Base-by-base conservation (phyloP, 108 stramenopile genomes). In the Stephanodiscus triporus region DNA sequence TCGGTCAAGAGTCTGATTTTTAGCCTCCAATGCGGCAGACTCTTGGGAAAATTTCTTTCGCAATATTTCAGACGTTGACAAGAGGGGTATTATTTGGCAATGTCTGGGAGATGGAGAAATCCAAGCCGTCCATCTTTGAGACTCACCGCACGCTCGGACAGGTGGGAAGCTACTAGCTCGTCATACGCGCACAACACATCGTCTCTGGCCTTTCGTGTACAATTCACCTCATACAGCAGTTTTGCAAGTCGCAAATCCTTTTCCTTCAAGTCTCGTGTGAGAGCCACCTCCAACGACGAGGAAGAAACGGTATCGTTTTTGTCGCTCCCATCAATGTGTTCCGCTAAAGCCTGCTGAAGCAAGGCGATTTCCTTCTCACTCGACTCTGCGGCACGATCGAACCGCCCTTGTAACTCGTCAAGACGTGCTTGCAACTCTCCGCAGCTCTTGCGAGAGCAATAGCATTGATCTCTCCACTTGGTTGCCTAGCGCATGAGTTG, bases 401-500 rank as follows among this genome's bases (percentile, higher is more conserved):
- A 22, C 50, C 69, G 70, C 1, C 45, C 30, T 30, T 66, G 34
- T 24, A 55, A 40, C 36, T 78, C 57, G 3, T 78, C 57, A 1
- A 42, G 29, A 32, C 51, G 55, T 13, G 70, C 70, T 22, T 66
- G 47, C 19, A 71, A 9, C 40, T 66, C 64, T 36, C 66, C 64
- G 27, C 16, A 66, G 48, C 16, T 24, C 27, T 66, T 56, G 7
- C 57, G 63, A 26, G 70, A 51, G 17, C 43, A 58, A 47, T 65
- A 66, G 30, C 37, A 78, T 59, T 68, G 54, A 3, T 59, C 64
- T 49, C 77, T 58, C 77, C 77, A 78, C 34, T 56, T 77, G 29
- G 30, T 62, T 53, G 53, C 62, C 70, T 72, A 24, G 3, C 23
- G 48, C 19, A 19, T 10, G 48, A 49, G 19, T 2, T 19, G 16